phyloP scores from a whole-genome alignment of 129 eudicot genomes.

The Flaveria bidentis region DNA sequence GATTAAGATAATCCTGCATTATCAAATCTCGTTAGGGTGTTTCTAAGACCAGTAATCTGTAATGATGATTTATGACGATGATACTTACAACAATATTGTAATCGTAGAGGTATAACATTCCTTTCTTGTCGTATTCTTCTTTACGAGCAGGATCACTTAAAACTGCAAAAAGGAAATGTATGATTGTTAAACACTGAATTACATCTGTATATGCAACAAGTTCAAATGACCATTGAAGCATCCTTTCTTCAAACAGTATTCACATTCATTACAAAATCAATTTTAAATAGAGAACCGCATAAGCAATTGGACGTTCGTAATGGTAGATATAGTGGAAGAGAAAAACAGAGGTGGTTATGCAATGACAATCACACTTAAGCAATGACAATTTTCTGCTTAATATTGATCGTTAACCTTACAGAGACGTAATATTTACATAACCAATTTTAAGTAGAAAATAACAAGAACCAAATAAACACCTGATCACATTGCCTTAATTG shows the following conservation, averaged over 20 bases:
- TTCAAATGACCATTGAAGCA: neutral
- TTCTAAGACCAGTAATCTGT: neutral
- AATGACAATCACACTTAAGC: neutral
- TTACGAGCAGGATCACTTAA: conserved; percentile 69
- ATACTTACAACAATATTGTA: conserved; percentile 67
- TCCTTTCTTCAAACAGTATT: neutral
- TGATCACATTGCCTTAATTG: no score
- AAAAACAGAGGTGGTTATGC: neutral
- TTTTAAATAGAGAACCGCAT: neutral
- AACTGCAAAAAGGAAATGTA: conserved; percentile 45
- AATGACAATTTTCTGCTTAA: no score
- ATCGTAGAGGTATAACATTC: conserved; percentile 61
- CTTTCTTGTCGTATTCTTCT: conserved; percentile 80
- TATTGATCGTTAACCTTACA: no score
- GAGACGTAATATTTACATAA: no score
- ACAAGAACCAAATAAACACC: no score
- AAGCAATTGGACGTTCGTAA: neutral
- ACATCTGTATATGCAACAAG: no score
- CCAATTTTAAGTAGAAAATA: no score
- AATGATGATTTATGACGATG: neutral
- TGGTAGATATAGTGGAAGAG: neutral
- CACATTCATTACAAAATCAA: neutral
- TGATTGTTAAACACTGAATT: neutral
- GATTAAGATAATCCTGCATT: conserved; percentile 81
- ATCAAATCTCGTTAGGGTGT: neutral